These are phyloP conservation scores for Dianthus caryophyllus DNA, from an alignment of 148 eudicot species.

Conservation along the genomic window DNA sequence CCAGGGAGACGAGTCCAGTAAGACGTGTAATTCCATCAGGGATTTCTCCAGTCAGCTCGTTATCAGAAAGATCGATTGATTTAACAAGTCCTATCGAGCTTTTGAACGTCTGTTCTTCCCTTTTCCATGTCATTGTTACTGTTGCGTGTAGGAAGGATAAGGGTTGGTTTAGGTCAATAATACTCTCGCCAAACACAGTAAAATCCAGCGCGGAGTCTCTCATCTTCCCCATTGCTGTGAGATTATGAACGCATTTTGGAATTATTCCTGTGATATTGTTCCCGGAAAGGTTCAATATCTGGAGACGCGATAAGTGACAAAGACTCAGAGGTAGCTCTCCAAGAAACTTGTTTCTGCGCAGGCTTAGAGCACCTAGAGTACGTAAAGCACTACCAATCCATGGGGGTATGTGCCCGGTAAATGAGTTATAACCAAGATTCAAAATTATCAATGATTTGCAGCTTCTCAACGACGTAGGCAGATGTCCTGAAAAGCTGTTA, in stretches of 20 bases:
- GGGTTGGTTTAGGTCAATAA: too few relatives aligned
- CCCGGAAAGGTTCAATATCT: conserved; percentile 9
- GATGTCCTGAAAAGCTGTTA: conserved; percentile 18
- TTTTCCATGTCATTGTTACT: conserved; percentile 15
- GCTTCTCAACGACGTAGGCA: conserved; percentile 5
- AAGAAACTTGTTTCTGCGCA: too few relatives aligned
- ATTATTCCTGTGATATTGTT: conserved; percentile 16
- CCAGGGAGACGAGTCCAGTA: background rate
- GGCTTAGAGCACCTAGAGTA: conserved; percentile 9
- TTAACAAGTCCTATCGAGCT: conserved; percentile 1
- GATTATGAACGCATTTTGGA: conserved; percentile 15
- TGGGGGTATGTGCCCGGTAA: conserved; percentile 13
- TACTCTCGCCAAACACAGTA: too few relatives aligned
- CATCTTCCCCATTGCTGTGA: conserved; percentile 14
- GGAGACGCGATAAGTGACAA: conserved; percentile 11
- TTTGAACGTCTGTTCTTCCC: conserved; percentile 15
- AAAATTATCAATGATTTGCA: conserved; percentile 11
- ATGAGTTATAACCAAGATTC: conserved; percentile 18
- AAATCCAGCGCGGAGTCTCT: background rate
- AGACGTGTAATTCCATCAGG: background rate
- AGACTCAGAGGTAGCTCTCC: too few relatives aligned
- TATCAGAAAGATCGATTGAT: conserved; percentile 11
- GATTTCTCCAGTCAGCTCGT: conserved; percentile 12
- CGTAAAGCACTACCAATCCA: background rate
- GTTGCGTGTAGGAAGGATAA: background rate